These are phyloP conservation scores for Scenedesmus sp. DNA, from an alignment of 163 green algal species.

Conservation along the genomic window DNA sequence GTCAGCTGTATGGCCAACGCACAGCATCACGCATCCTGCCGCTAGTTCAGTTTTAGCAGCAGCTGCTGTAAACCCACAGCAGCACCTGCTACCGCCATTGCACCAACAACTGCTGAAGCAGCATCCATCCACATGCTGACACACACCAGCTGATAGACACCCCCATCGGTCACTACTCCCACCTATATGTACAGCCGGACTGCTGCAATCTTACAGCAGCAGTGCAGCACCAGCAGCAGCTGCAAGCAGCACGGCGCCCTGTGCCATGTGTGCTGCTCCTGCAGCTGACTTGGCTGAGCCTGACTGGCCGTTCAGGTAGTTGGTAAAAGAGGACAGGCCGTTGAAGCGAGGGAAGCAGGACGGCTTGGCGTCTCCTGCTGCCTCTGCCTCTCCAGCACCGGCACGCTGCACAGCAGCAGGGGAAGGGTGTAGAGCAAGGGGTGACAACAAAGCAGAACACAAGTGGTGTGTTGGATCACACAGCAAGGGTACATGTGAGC, in stretches of 20 bases:
- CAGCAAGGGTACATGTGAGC: no score
- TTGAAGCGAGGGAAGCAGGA: conserved; percentile 51
- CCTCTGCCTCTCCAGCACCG: conserved; percentile 47
- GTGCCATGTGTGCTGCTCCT: not conserved
- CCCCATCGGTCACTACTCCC: not conserved
- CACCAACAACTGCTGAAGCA: no score
- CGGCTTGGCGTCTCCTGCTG: conserved; percentile 20
- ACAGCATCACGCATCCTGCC: no score
- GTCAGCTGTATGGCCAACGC: no score
- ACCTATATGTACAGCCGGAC: not conserved
- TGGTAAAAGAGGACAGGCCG: conserved; percentile 22
- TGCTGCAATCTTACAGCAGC: conserved; percentile 23
- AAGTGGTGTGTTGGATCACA: not conserved
- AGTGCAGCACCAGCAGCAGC: conserved; percentile 26
- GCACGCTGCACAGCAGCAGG: conserved; percentile 20
- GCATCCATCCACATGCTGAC: no score
- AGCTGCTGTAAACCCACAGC: no score
- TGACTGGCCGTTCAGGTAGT: conserved; percentile 14
- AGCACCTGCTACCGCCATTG: no score
- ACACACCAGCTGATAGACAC: no score
- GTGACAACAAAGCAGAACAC: not conserved
- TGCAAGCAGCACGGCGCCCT: not conserved
- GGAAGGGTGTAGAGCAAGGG: not conserved
- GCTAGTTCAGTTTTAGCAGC: no score
- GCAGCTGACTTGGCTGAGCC: not conserved